Conservation (phyloP, 345 rosid species). For the Geranium rotundifolium region DNA sequence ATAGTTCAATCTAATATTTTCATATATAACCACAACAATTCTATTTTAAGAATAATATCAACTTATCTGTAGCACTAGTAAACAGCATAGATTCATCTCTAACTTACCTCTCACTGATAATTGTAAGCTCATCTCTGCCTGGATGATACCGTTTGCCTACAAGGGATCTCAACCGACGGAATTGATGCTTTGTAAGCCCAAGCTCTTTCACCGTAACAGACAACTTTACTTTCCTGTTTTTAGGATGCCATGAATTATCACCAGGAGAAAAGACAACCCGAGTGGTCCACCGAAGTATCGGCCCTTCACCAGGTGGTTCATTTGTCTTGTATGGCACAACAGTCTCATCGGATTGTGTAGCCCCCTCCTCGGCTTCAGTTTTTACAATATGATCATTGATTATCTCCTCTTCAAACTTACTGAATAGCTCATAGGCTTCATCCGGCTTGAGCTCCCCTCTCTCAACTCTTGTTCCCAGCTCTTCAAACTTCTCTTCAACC, state of each 20-base stretch:
- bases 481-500: constrained; percentile 65
- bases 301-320: constrained; percentile 90
- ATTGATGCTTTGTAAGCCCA: constrained; percentile 78
- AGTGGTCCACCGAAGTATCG: constrained; percentile 84
- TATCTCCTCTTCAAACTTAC: constrained; percentile 80
- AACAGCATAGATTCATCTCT: not conserved
- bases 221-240: constrained; percentile 87
- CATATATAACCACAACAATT: not conserved
- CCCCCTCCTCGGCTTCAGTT: constrained; percentile 54
- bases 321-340: constrained; percentile 38
- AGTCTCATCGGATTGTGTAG: constrained; percentile 45
- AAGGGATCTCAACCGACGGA: constrained; percentile 56
- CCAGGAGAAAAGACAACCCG: constrained; percentile 83
- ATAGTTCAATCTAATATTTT: no score
- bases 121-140: constrained; percentile 88
- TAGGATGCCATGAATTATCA: constrained; percentile 99
- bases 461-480: constrained; percentile 84
- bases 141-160: constrained; percentile 91
- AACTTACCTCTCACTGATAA: constrained; percentile 84
- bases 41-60: not conserved
- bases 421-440: constrained; percentile 73
- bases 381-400: constrained; percentile 50
- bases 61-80: not conserved
- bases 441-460: constrained; percentile 60
- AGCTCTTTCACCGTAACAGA: constrained; percentile 90